Evolutionary conservation across 371 early-diverging fungal genomes (phyloP).

Genomic region (Phascolomyces articulosus): DNA sequence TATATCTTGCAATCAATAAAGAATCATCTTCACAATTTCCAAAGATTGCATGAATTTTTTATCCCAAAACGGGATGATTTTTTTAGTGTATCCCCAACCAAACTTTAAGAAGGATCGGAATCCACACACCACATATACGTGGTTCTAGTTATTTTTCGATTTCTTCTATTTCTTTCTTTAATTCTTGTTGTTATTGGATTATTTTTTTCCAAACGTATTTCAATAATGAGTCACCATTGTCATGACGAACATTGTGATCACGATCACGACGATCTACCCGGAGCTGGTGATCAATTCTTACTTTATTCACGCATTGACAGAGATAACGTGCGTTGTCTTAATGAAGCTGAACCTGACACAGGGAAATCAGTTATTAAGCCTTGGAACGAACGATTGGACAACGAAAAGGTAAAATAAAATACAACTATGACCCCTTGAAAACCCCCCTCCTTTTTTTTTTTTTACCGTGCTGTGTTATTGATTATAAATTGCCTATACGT

Average conservation of each 20-base stretch:
- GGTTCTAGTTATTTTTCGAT: too few species aligned
- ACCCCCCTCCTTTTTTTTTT: too few species aligned
- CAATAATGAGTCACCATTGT: conserved; percentile 35
- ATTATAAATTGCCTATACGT: neutral
- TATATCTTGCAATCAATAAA: too few species aligned
- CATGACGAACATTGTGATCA: conserved; percentile 75
- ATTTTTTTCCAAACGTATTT: neutral
- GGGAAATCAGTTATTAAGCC: conserved; percentile 83
- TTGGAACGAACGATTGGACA: conserved; percentile 81
- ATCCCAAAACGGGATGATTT: too few species aligned
- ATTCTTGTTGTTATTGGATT: neutral
- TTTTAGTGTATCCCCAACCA: too few species aligned
- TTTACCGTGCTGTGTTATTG: too few species aligned
- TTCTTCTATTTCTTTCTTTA: conserved; percentile 1
- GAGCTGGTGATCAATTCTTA: conserved; percentile 73
- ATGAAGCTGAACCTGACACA: conserved; percentile 73
- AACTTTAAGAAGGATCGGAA: too few species aligned
- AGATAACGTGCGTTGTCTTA: conserved; percentile 81
- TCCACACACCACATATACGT: too few species aligned
- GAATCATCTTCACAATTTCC: too few species aligned
- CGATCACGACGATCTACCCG: conserved; percentile 72
- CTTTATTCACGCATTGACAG: conserved; percentile 83
- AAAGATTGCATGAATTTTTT: too few species aligned
- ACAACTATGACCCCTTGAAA: too few species aligned
- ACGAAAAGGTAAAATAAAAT: conserved; percentile 47